Evolutionary conservation across 371 early-diverging fungal species (phyloP), one percentile per base, ranked within the genome.

Genomic region (Mucor lusitanicus): DNA sequence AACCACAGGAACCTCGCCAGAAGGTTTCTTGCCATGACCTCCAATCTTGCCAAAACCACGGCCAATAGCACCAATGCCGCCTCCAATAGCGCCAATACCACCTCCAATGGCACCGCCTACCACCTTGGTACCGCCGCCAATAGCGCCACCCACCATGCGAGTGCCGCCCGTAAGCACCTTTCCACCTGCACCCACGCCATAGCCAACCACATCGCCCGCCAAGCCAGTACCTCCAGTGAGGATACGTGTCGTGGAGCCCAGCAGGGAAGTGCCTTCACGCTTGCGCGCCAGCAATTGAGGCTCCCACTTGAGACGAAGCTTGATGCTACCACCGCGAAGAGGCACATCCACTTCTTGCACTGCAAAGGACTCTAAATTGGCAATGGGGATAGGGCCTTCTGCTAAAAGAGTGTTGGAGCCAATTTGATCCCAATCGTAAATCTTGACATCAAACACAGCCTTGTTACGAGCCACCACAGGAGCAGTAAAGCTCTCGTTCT

Each of bases 341-440:
- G 69, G 63, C 9, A 69, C 23, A 5, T 74, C 70, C 0, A 63
- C 3, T 35, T 71, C 64, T 25, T 65, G 33, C 11, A 68, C 48
- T 21, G 61, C 44, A 65, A 74, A 77, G 6, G 70, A 70, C 30
- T 70, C 70, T 1, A 76, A 25, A 55, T 63, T 35, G 21, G 64
- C 62, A 30, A 73, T 65, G 28, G 68, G 68, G 32, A 76, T 63
- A 28, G 59, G 23, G 1, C 71, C 71, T 48, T 71, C 76, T 17
- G 79, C 81, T 13, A 92, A 71, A 30, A 84, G 73, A 46, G 78
- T 79, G 65, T 85, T 74, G n/a, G 77, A 64, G 46, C 81, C 78
- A 33, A 92, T 65, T 77, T 90, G 88, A 68, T 92, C 91, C 92
- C 92, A 92, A 74, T 92, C 92, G 63, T 77, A 90, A 13, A 90